Evolutionary conservation across 2,329 filamentous ascomycete genomes (phyloP).

Genomic region (Cladobotryum mycophilum): DNA sequence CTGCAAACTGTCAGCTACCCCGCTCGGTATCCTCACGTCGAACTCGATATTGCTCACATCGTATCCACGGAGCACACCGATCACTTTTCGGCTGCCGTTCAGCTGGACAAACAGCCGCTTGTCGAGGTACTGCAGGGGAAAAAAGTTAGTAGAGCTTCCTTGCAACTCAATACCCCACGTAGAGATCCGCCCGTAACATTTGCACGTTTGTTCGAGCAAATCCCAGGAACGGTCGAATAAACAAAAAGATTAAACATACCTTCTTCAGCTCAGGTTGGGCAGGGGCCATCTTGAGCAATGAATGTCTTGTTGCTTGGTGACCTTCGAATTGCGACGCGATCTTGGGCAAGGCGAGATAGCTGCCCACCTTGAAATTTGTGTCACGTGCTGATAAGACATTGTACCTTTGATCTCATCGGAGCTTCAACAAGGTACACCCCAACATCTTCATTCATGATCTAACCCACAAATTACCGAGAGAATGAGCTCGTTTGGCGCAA

Average conservation of each 20-base stretch:
- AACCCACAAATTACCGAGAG: conserved; percentile 14
- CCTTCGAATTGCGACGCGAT: conserved; percentile 23
- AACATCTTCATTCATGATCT: background rate
- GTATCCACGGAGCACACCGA: conserved; percentile 89
- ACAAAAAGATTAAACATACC: conserved; percentile 43
- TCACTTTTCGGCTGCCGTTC: conserved; percentile 95
- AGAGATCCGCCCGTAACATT: background rate
- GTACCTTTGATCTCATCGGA: conserved; percentile 4
- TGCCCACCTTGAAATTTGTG: conserved; percentile 18
- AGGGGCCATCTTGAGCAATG: conserved; percentile 75
- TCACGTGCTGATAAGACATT: conserved; percentile 48
- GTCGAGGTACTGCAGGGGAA: conserved; percentile 76
- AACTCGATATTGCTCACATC: conserved; percentile 58
- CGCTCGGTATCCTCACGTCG: background rate
- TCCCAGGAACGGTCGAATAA: background rate
- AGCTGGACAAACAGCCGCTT: conserved; percentile 97
- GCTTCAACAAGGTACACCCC: background rate
- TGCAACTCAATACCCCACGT: background rate
- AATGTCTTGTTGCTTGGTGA: conserved; percentile 16
- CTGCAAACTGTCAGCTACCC: conserved; percentile 38
- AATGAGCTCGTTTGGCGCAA: conserved; percentile 52
- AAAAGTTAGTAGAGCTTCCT: background rate
- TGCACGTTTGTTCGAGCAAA: fast-evolving
- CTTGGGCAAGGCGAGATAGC: conserved; percentile 19
- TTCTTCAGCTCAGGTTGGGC: conserved; percentile 99